A percentile compares a stretch with the other conserved stretches of the same genome.
Evolutionary conservation across 805 yeast genomes (phyloP).

Genomic region (Cyberlindnera maclurae): DNA sequence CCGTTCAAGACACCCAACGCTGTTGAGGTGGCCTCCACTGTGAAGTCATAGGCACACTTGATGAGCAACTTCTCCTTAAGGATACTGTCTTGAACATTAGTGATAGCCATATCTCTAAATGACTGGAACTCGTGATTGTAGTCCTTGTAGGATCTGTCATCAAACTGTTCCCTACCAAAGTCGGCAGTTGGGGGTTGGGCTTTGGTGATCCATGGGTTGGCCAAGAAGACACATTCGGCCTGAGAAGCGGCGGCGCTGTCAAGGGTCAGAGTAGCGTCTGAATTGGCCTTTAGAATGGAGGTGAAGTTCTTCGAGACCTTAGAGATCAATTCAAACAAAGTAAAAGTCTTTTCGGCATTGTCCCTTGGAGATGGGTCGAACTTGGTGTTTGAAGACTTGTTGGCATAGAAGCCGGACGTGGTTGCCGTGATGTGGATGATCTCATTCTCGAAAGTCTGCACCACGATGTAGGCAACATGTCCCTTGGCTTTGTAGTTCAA

Average conservation of each 20-base stretch:
- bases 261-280: conserved; percentile 32
- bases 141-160: conserved; percentile 45
- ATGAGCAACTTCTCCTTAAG: conserved; percentile 69
- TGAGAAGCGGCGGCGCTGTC: conserved; percentile 51
- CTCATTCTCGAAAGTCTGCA: conserved; percentile 78
- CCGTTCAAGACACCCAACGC: conserved; percentile 73
- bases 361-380: conserved; percentile 60
- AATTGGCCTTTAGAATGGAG: conserved; percentile 46
- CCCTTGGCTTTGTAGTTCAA: conserved; percentile 57
- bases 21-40: conserved; percentile 67
- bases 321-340: conserved; percentile 54
- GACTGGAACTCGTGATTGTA: conserved; percentile 92
- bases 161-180: conserved; percentile 23
- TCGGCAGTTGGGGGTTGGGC: conserved; percentile 19
- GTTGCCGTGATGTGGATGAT: conserved; percentile 72
- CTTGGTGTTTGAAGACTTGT: conserved; percentile 54
- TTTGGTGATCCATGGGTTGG: conserved; percentile 67
- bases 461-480: conserved; percentile 69
- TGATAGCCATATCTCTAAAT: conserved; percentile 60
- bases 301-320: conserved; percentile 59
- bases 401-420: conserved; percentile 72
- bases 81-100: conserved; percentile 56
- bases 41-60: conserved; percentile 69
- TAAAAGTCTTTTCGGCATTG: conserved; percentile 23
- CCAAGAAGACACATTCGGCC: conserved; percentile 54